These are phyloP conservation scores for Flammula alnicola DNA, from an alignment of 1,284 basidiomycete species.

Conservation along the genomic window DNA sequence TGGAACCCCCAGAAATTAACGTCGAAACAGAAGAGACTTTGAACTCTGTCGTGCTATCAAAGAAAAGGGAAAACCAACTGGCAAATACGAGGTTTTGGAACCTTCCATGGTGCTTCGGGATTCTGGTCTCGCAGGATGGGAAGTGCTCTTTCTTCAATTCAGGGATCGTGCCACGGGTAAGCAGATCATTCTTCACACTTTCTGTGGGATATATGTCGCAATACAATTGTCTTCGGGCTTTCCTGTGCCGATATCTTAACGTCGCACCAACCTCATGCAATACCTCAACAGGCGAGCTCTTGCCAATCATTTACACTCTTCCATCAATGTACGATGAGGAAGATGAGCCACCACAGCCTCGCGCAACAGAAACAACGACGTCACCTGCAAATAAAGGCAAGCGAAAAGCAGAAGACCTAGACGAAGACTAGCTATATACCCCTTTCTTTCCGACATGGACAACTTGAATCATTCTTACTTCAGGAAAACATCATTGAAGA, in stretches of 20 bases:
- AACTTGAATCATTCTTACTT: no score
- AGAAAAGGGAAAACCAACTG: slow-evolving; percentile 52
- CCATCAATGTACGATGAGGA: slow-evolving; percentile 40
- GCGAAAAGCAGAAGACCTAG: slow-evolving; percentile 35
- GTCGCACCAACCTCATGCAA: slow-evolving; percentile 1
- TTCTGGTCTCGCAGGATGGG: slow-evolving; percentile 60
- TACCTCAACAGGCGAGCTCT: slow-evolving; percentile 31
- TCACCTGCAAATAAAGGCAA: slow-evolving; percentile 39
- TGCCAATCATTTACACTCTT: slow-evolving; percentile 35
- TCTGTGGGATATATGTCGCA: background rate
- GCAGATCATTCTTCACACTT: slow-evolving; percentile 25
- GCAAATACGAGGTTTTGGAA: slow-evolving; percentile 58
- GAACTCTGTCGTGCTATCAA: slow-evolving; percentile 61
- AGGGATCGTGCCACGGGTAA: slow-evolving; percentile 59
- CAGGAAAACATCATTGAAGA: no score
- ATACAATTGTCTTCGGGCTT: background rate
- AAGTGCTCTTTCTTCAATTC: slow-evolving; percentile 68
- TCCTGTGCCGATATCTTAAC: slow-evolving; percentile 1
- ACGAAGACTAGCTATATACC: background rate
- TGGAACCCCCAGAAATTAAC: slow-evolving; percentile 26
- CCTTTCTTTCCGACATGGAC: no score
- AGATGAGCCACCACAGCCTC: slow-evolving; percentile 35
- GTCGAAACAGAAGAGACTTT: slow-evolving; percentile 55
- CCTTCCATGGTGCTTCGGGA: slow-evolving; percentile 50
- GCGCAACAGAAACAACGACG: slow-evolving; percentile 20